Evolutionary conservation across 768 basidiomycete genomes (phyloP), one percentile per base, ranked within the genome.

Genomic region (Lentinula lateritia): DNA sequence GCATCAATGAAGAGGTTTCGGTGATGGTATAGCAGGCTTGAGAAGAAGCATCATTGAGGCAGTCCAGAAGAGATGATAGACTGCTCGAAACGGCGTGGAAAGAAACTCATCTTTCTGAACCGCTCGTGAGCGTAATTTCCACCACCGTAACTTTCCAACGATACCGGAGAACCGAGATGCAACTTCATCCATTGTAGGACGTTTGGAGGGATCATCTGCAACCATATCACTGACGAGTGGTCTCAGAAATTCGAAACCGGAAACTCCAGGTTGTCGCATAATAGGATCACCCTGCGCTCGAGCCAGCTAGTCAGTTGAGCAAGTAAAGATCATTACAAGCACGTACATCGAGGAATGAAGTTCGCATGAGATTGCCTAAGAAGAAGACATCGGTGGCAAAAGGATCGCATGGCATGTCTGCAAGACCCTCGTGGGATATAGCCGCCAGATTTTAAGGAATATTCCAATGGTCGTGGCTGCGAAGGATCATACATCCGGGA

Each of bases 351-450:
- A 28, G 28, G 3, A 28, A 28, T 28, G 28, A 28, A 28, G 28
- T 28, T 3, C 28, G 28, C 28, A 28, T 28, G 20, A 48, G 46
- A 8, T 56, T 80, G 0, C 80, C 80, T 0, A 81, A 61, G 28
- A 74, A 74, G 61, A 78, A 83, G 3, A 82, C 67, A 38, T 83
- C 82, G 0, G 74, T 74, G 0, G 74, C 67, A 52, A 82, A 83
- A 0, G 79, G 77, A 61, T 82, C 65, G 6, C 71, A 66, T 0
- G 68, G 72, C 6, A 59, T 63, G 12, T 67, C 35, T 28, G 7
- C 35, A 32, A 35, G 20, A 46, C 72, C 74, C 52, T 80, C 79
- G 79, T 0, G 73, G 73, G 0, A 74, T 66, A 53, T 72, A 73
- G 65, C 84, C 81, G 1, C 75, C 79, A 0, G 76, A 74, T 39